Evolutionary conservation across 257 asterid genomes (phyloP), one percentile per base, ranked within the genome.

Genomic region (Voacanga thouarsii): DNA sequence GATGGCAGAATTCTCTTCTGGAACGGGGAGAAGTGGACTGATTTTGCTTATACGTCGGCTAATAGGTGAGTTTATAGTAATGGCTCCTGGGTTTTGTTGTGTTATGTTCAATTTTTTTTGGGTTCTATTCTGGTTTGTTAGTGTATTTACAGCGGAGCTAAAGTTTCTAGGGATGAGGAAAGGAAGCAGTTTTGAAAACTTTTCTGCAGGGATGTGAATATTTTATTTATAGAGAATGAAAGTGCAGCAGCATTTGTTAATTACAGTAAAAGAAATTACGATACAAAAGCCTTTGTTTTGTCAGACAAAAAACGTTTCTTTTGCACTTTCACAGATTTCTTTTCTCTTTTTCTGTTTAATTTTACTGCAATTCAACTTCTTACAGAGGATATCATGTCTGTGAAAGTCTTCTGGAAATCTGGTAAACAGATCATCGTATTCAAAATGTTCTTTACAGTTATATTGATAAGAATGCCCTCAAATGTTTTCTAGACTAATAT

Each of bases 1-100:
- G 99, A 94, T 78, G 99, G 99, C 44, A 84, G 98, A 81, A 65
- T 95, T 77, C 12, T 95, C 65, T 87, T 91, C 85, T 95, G 99
- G 99, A 87, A 95, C 76, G 99, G 98, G 8, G 65, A 82, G 1
- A 88, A 87, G 30, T 91, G 95, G 96, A 85, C 61, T 64, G 97
- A 93, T 84, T 93, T 95, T 77, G 96, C 98, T 69, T 87, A 90
- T 88, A 93, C 99, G 59, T 95, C 99, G 3, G 78, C 98, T 50
- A 93, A 95, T 83, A 82, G 97, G 99, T 95, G 66, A 86, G 85
- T 72, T 44, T 23, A 7, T 7, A 26, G 24, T 43, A 2, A 64
- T 9, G 12, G 19, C 49, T 26, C 6, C 23, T 47, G 26, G 10
- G 2, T 45, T 51, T 10, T 21, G 0, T 75, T 57, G 2, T 2